Evolutionary conservation across 192 early-diverging fungal genomes (phyloP).

Genomic region (Cetraspora pellucida): DNA sequence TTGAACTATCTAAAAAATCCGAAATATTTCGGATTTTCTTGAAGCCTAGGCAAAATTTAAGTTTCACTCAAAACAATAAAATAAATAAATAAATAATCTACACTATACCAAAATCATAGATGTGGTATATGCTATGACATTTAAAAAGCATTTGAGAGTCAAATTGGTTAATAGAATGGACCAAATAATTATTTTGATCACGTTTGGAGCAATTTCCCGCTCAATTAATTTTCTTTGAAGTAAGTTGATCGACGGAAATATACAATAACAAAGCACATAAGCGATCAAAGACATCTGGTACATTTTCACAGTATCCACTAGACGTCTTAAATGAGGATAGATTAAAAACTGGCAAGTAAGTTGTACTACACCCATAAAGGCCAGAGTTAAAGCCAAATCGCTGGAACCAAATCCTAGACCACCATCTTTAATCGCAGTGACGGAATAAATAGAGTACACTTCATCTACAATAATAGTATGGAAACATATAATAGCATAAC

Average conservation of each 20-base stretch:
- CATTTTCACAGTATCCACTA: conserved; percentile 40
- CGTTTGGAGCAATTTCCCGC: background rate
- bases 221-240: conserved; percentile 31
- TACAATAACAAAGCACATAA: conserved; percentile 45
- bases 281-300: conserved; percentile 41
- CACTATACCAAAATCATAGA: conserved; percentile 56
- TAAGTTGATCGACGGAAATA: conserved; percentile 42
- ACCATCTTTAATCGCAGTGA: conserved; percentile 42
- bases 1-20: too few relatives aligned
- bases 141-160: conserved; percentile 24
- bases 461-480: conserved; percentile 58
- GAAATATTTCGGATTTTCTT: too few relatives aligned
- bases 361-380: conserved; percentile 46
- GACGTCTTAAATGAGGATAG: conserved; percentile 45
- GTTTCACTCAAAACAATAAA: background rate
- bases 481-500: conserved; percentile 45
- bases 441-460: conserved; percentile 48
- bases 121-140: conserved; percentile 49
- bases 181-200: background rate
- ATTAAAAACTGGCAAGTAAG: conserved; percentile 49
- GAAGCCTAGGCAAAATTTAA: too few relatives aligned
- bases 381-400: conserved; percentile 48
- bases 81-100: background rate
- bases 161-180: background rate
- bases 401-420: conserved; percentile 49